Conservation (phyloP, 805 yeast genomes). For the Starmera caribaea region DNA sequence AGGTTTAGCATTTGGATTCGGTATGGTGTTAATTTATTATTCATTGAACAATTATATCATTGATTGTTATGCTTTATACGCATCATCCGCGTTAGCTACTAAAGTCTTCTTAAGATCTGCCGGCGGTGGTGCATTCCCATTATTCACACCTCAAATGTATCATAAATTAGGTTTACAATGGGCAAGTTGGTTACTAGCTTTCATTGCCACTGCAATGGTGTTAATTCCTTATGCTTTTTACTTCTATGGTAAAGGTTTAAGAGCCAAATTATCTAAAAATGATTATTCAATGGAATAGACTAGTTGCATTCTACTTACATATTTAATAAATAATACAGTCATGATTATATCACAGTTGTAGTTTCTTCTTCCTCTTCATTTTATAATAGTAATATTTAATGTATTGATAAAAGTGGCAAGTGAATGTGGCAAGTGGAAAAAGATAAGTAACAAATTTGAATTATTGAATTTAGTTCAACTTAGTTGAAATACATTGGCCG, state of each 20-base stretch:
- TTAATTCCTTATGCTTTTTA: constrained; percentile 63
- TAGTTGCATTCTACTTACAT: no score
- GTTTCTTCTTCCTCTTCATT: no score
- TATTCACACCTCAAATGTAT: constrained; percentile 77
- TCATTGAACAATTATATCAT: constrained; percentile 77
- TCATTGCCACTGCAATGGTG: constrained; percentile 70
- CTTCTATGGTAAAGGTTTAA: constrained; percentile 51
- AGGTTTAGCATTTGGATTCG: constrained; percentile 74
- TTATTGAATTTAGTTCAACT: no score
- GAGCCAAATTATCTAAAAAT: constrained; percentile 58
- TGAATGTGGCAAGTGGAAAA: no score
- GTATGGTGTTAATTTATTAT: constrained; percentile 69
- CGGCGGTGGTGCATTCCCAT: constrained; percentile 82
- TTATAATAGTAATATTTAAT: no score
- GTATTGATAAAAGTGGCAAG: no score
- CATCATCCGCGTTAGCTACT: constrained; percentile 75
- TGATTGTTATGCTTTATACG: constrained; percentile 77
- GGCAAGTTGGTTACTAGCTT: constrained; percentile 75
- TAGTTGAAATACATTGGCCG: no score
- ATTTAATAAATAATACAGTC: no score
- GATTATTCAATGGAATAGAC: constrained; percentile 36
- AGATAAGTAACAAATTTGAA: no score
- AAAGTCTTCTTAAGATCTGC: constrained; percentile 73
- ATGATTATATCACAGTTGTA: no score
- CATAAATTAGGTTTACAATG: constrained; percentile 63